These are phyloP conservation scores for Arachnomyces sp. DNA, from an alignment of 2,329 filamentous ascomycete genomes.

Conservation along the genomic window DNA sequence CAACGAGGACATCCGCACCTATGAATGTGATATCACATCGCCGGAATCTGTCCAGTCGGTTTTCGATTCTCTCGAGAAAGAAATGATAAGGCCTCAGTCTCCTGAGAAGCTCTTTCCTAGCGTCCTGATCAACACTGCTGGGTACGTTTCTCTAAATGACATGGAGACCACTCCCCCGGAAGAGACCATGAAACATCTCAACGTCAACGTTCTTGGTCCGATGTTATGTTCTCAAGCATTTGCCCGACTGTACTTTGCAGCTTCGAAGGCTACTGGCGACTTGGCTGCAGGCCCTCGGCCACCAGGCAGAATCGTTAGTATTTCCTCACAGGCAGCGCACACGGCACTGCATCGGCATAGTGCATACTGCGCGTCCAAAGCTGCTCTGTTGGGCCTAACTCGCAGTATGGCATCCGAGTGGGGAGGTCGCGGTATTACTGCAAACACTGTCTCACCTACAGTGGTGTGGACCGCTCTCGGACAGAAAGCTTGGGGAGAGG, in stretches of 20 bases:
- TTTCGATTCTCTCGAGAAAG: slow-evolving; percentile 29
- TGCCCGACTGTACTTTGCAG: slow-evolving; percentile 32
- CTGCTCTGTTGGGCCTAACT: slow-evolving; percentile 37
- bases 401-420: slow-evolving; percentile 42
- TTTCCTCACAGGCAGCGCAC: slow-evolving; percentile 41
- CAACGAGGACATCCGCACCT: slow-evolving; percentile 22
- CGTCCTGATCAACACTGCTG: slow-evolving; percentile 36
- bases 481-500: slow-evolving; percentile 35
- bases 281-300: slow-evolving; percentile 15
- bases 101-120: slow-evolving; percentile 26
- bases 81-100: slow-evolving; percentile 10
- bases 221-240: slow-evolving; percentile 41
- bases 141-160: slow-evolving; percentile 39
- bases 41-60: slow-evolving; percentile 38
- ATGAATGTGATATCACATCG: slow-evolving; percentile 42
- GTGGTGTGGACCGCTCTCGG: slow-evolving; percentile 41
- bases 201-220: slow-evolving; percentile 38
- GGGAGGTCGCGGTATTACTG: slow-evolving; percentile 38
- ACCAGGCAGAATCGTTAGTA: slow-evolving; percentile 38
- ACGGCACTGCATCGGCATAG: slow-evolving; percentile 38
- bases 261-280: slow-evolving; percentile 14
- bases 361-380: slow-evolving; percentile 43
- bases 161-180: slow-evolving; percentile 36
- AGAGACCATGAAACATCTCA: slow-evolving; percentile 37
- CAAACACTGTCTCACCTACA: slow-evolving; percentile 40